These are phyloP conservation scores for Lachancea meyersii DNA, from an alignment of 805 yeast genomes.

Conservation along the genomic window DNA sequence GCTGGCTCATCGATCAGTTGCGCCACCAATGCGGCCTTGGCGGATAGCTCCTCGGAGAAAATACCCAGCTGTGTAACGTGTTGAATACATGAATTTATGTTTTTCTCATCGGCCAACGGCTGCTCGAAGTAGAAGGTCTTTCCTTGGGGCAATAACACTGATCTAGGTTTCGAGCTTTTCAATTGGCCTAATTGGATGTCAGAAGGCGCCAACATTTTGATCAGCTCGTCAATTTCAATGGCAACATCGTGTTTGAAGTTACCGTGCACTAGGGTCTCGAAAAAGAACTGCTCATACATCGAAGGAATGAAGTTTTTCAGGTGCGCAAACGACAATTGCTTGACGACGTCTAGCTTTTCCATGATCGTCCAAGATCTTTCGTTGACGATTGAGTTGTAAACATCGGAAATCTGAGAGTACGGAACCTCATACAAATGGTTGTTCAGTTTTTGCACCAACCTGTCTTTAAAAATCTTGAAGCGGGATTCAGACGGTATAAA, in stretches of 20 bases:
- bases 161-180: conserved; percentile 32
- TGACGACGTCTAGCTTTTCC: conserved; percentile 50
- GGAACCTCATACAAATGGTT: conserved; percentile 74
- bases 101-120: conserved; percentile 53
- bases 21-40: conserved; percentile 56
- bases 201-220: conserved; percentile 42
- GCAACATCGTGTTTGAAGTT: conserved; percentile 57
- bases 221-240: conserved; percentile 39
- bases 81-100: conserved; percentile 80
- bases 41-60: conserved; percentile 39
- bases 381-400: conserved; percentile 57
- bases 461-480: conserved; percentile 63
- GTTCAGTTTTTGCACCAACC: conserved; percentile 50
- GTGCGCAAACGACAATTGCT: conserved; percentile 43
- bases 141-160: conserved; percentile 38
- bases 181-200: conserved; percentile 32
- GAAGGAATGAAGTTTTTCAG: conserved; percentile 46
- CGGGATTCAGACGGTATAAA: conserved; percentile 51
- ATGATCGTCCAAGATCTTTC: conserved; percentile 62
- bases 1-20: conserved; percentile 82
- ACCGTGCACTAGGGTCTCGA: conserved; percentile 74
- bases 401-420: conserved; percentile 65
- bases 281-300: conserved; percentile 52
- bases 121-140: conserved; percentile 43
- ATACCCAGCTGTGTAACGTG: conserved; percentile 64